A percentile compares a stretch with the other conserved stretches of the same genome.
Evolutionary conservation across 305 asterid genomes (phyloP).

Genomic region (Fraxinus platypoda): DNA sequence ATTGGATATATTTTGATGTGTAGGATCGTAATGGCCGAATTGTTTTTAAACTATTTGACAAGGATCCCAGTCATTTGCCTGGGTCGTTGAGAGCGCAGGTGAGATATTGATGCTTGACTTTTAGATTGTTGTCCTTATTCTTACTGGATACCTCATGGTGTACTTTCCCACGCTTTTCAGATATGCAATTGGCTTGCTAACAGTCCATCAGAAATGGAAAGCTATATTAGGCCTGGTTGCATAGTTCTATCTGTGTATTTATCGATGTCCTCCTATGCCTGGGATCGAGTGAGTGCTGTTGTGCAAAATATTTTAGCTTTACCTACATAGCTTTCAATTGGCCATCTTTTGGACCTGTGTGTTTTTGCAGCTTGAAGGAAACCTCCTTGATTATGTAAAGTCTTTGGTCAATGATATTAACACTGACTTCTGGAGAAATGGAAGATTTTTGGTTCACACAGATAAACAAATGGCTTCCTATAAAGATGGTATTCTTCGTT

Average conservation of each 20-base stretch:
- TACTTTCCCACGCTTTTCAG: constrained; percentile 35
- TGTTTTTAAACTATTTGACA: constrained; percentile 78
- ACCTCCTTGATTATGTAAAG: constrained; percentile 49
- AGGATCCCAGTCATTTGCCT: constrained; percentile 88
- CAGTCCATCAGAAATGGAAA: constrained; percentile 87
- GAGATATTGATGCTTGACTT: constrained; percentile 22
- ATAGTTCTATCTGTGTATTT: constrained; percentile 64
- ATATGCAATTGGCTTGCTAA: constrained; percentile 73
- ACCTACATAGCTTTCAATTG: constrained; percentile 17
- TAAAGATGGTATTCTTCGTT: constrained; percentile 47
- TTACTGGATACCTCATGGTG: constrained; percentile 2
- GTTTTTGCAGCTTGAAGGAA: constrained; percentile 63
- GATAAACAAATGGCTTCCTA: constrained; percentile 61
- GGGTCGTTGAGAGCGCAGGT: constrained; percentile 73
- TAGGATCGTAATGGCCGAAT: constrained; percentile 86
- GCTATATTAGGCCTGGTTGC: constrained; percentile 91
- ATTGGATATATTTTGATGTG: background rate
- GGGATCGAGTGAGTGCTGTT: constrained; percentile 72
- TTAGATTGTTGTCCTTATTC: constrained; percentile 7
- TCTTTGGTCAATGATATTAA: constrained; percentile 48
- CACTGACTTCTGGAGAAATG: constrained; percentile 69
- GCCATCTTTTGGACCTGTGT: constrained; percentile 17
- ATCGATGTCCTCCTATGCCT: constrained; percentile 63
- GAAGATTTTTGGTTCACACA: constrained; percentile 62
- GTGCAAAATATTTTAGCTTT: constrained; percentile 7